A percentile compares a stretch with the other conserved stretches of the same genome.
Conservation (phyloP, 2,329 filamentous ascomycete genomes). For the Aspergillus aculeatus region DNA sequence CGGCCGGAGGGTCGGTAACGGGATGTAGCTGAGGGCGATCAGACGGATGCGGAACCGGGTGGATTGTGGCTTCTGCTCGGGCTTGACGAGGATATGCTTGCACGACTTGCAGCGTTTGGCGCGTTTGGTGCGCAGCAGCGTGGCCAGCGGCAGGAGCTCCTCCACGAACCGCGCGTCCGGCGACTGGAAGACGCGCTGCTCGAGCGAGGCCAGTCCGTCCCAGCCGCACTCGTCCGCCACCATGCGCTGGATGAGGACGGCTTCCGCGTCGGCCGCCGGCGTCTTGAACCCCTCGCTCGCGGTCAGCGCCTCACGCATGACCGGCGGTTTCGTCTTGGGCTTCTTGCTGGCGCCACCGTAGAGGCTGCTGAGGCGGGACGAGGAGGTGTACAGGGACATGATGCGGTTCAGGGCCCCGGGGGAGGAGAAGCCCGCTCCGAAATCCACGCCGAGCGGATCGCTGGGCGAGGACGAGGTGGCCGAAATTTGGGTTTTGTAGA, state of each 20-base stretch:
- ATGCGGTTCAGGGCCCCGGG: constrained; percentile 81
- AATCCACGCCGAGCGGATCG: constrained; percentile 53
- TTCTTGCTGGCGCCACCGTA: constrained; percentile 57
- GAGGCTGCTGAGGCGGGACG: constrained; percentile 54
- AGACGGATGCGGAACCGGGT: constrained; percentile 91
- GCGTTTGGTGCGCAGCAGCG: constrained; percentile 83
- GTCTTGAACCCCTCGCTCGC: constrained; percentile 69
- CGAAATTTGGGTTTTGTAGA: constrained; percentile 77
- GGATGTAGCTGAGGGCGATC: constrained; percentile 84
- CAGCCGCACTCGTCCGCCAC: constrained; percentile 56
- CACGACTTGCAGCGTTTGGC: constrained; percentile 91
- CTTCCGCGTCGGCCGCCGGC: constrained; percentile 60
- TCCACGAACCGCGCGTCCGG: constrained; percentile 62
- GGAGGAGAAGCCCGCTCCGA: constrained; percentile 59
- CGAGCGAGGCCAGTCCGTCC: constrained; percentile 58
- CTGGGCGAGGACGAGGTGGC: constrained; percentile 56
- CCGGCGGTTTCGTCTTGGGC: constrained; percentile 63
- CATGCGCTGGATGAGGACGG: constrained; percentile 60
- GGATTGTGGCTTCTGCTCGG: constrained; percentile 83
- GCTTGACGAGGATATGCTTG: constrained; percentile 92
- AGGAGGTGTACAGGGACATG: constrained; percentile 79
- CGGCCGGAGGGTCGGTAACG: constrained; percentile 67
- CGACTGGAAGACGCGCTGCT: constrained; percentile 54
- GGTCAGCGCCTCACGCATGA: constrained; percentile 77
- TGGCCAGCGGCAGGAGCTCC: constrained; percentile 77